Base-by-base conservation (phyloP, 441 rosid genomes). In the Jatropha multifida region DNA sequence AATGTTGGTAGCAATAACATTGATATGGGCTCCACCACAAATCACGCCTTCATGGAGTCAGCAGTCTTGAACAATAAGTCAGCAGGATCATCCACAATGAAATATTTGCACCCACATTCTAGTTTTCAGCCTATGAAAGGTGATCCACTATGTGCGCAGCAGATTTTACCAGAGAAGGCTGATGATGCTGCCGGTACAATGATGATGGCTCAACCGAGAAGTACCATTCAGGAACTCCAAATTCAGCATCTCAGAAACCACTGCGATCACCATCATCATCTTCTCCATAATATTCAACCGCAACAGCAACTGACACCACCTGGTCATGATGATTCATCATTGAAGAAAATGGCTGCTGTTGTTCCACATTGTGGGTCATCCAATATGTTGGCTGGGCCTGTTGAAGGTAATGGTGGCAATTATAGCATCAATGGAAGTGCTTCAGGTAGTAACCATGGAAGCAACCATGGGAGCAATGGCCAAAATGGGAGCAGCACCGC, bases 381-480 rank as follows among this genome's bases (percentile, higher is more conserved):
- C 68, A 88, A 88, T 83, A 80, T 73, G 46, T 79, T 86, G 61
- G 83, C 77, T 56, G 86, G 83, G 38, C 82, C 80, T 60, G 37
- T 81, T 59, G 86, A 86, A 80, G 87, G 84, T 67, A 79, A 81
- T 73, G 72, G 79, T 75, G 85, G 83, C 62, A 85, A 86, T 76
- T 78, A 77, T 77, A 90, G 90, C 78, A 69, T 83, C 51, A 88
- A 84, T 60, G 83, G 88, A 83, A 90, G 92, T 73, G 85, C 76
- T 75, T 88, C 90, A 7, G 89, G 89, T 38, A 90, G 90, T 82
- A 88, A 89, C 80, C 89, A 73, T 77, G 89, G 89, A 23, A 23
- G 32, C 32, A 32, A 32, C 32, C 32, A 32, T 32, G 32, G 32
- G 54, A 86, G 89, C 83, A 85, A 89, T 78, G 86, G 86, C 46